phyloP scores from a whole-genome alignment of 1,284 basidiomycete genomes.

The Trichosporon faecale region DNA sequence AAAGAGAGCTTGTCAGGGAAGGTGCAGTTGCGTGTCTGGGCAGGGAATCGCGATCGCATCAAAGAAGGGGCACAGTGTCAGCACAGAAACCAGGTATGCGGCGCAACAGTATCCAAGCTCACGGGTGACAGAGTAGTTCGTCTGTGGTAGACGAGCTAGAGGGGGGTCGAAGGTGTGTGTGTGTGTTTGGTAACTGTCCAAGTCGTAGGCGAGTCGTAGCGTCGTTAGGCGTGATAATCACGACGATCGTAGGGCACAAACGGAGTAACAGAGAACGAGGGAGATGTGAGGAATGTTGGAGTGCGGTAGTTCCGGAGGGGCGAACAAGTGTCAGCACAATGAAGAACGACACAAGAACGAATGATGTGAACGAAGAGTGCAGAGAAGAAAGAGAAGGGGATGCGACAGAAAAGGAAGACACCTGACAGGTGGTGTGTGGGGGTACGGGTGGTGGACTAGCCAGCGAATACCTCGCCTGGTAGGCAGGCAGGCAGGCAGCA shows the following conservation, averaged over 20 bases:
- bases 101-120: background rate
- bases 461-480: background rate
- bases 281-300: background rate
- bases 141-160: background rate
- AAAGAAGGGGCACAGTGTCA: background rate
- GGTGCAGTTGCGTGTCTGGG: background rate
- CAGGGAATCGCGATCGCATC: background rate
- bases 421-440: background rate
- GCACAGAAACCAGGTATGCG: background rate
- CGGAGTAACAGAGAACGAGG: background rate
- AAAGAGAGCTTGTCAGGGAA: conserved; percentile 3
- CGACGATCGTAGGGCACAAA: background rate
- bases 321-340: background rate
- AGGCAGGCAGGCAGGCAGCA: background rate
- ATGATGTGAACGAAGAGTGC: conserved; percentile 3
- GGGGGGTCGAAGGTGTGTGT: background rate
- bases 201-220: background rate
- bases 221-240: background rate
- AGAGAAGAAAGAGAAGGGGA: conserved; percentile 2
- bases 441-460: no score
- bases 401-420: conserved; percentile 9
- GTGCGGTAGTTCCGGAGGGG: background rate
- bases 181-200: background rate
- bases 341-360: background rate
- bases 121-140: background rate